phyloP scores from a whole-genome alignment of 2,329 filamentous ascomycete genomes.

The Colletotrichum destructivum region DNA sequence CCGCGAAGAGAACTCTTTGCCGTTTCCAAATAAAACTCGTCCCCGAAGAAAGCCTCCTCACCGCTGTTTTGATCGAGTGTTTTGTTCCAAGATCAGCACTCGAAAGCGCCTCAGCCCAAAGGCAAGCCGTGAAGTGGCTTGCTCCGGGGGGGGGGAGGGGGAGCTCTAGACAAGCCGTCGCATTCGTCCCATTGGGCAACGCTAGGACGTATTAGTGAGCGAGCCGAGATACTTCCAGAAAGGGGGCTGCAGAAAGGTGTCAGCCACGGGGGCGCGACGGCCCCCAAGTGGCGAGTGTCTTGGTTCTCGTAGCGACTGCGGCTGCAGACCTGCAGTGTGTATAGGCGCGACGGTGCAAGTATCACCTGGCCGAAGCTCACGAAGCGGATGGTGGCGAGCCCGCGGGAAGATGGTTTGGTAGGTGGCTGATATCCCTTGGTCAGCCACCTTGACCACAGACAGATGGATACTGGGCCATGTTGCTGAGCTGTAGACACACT shows the following conservation, averaged over 20 bases:
- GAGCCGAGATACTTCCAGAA: slow-evolving; percentile 21
- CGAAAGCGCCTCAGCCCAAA: neutral
- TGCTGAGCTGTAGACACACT: no score
- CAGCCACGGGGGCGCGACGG: slow-evolving; percentile 11
- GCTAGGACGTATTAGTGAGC: neutral
- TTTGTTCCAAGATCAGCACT: slow-evolving; percentile 15
- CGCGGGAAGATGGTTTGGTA: slow-evolving; percentile 1
- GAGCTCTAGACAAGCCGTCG: neutral
- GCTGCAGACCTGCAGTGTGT: neutral
- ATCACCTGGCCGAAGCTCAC: slow-evolving; percentile 18
- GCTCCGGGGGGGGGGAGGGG: neutral
- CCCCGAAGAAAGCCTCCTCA: slow-evolving; percentile 27
- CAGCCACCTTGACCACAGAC: slow-evolving; percentile 11
- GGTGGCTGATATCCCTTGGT: neutral
- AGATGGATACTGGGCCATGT: no score
- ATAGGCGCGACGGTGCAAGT: slow-evolving; percentile 17
- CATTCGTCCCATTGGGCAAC: neutral
- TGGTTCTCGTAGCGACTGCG: neutral
- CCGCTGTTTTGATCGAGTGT: slow-evolving; percentile 28
- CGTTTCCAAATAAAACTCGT: neutral
- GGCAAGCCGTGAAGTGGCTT: slow-evolving; percentile 13
- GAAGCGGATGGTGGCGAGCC: slow-evolving; percentile 7
- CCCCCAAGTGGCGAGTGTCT: slow-evolving; percentile 11
- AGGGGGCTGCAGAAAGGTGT: neutral
- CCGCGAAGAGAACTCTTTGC: no score